A percentile compares a stretch with the other conserved stretches of the same genome.
Conservation (phyloP, 768 basidiomycete species). For the Naganishia antarctica region DNA sequence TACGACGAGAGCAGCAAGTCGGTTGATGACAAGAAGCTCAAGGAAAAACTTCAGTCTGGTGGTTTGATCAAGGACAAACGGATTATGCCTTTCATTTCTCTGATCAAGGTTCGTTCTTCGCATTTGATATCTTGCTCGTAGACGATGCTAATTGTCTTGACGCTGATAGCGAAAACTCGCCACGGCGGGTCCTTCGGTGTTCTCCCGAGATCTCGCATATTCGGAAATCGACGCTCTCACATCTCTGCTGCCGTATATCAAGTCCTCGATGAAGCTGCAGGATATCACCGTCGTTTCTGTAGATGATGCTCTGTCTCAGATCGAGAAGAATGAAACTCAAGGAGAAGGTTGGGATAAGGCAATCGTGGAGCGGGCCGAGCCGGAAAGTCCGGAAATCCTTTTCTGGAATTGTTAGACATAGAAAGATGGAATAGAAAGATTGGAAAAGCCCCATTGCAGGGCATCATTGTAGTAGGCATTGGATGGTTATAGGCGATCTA, state of each 20-base stretch:
- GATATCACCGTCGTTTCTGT: conserved; percentile 59
- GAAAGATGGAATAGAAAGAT: background rate
- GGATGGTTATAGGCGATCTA: no score
- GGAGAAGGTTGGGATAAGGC: conserved; percentile 59
- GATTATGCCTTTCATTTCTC: conserved; percentile 88
- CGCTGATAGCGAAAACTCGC: conserved; percentile 65
- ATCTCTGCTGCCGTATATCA: conserved; percentile 73
- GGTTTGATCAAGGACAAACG: conserved; percentile 94
- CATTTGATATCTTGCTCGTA: background rate
- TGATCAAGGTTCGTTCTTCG: conserved; percentile 68
- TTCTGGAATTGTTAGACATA: conserved; percentile 60
- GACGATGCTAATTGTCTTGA: background rate
- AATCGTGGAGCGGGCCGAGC: conserved; percentile 81
- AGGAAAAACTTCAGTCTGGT: conserved; percentile 60
- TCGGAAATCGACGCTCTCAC: conserved; percentile 68
- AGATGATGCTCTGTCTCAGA: conserved; percentile 66
- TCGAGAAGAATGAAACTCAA: conserved; percentile 60
- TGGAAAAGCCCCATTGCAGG: no score
- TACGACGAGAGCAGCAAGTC: conserved; percentile 58
- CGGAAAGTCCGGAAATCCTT: conserved; percentile 77
- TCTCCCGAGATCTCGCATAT: conserved; percentile 77
- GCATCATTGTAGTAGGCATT: no score
- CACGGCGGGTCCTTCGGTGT: conserved; percentile 60
- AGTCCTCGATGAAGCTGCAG: conserved; percentile 53
- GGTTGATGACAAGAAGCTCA: conserved; percentile 78